These are phyloP conservation scores for Pleurotus ostreatus DNA, from an alignment of 768 basidiomycete species.

Conservation along the genomic window DNA sequence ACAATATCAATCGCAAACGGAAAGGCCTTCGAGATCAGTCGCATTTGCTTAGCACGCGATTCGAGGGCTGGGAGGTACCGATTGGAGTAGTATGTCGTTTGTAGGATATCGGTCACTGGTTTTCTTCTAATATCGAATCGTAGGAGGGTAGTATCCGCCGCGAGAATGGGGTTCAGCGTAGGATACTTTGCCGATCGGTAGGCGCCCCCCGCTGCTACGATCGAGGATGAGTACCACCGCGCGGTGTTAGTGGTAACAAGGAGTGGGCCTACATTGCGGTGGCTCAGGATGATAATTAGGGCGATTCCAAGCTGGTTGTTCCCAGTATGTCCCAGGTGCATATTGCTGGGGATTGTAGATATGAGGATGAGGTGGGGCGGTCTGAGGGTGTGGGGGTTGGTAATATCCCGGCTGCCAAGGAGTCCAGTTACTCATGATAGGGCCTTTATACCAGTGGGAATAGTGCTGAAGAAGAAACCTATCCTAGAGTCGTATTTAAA, in stretches of 20 bases:
- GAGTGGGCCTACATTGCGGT: background rate
- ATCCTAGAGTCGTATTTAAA: no score
- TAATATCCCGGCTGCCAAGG: conserved; percentile 6
- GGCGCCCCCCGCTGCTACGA: conserved; percentile 6
- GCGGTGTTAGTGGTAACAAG: background rate
- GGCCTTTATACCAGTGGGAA: no score
- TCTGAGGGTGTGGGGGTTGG: background rate
- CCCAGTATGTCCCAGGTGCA: background rate
- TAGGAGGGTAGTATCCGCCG: conserved; percentile 44
- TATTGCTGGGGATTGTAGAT: conserved; percentile 4
- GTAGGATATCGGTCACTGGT: conserved; percentile 36
- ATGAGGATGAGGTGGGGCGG: background rate
- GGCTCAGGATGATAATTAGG: background rate
- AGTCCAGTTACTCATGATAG: conserved; percentile 1
- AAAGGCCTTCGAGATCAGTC: conserved; percentile 57
- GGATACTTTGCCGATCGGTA: conserved; percentile 38
- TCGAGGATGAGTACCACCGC: background rate
- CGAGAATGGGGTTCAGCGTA: conserved; percentile 50
- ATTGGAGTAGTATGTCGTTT: conserved; percentile 37
- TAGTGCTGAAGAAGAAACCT: no score
- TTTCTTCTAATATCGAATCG: conserved; percentile 46
- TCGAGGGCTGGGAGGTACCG: conserved; percentile 33
- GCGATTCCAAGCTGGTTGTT: conserved; percentile 7
- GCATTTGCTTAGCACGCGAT: conserved; percentile 35
- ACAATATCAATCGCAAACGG: conserved; percentile 64